phyloP scores from a whole-genome alignment of 1,284 basidiomycete genomes.

The Rhodotorula glutinis region DNA sequence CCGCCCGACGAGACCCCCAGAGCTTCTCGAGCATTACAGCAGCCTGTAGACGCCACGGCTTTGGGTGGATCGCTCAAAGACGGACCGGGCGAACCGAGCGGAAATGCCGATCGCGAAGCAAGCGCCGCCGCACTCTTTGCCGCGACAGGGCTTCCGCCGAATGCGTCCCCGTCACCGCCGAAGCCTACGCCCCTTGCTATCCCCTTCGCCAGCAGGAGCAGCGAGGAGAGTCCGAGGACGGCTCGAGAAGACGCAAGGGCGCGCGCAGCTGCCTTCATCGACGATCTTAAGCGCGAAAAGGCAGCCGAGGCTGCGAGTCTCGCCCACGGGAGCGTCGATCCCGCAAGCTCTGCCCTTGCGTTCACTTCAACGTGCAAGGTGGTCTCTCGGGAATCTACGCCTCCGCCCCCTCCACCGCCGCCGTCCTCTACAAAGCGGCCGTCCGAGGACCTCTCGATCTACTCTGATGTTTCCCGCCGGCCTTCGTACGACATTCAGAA shows the following conservation, averaged over 20 bases:
- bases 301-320: not conserved
- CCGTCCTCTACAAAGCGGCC: not conserved
- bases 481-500: not conserved
- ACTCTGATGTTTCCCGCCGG: not conserved
- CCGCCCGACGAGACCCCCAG: not conserved
- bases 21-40: not conserved
- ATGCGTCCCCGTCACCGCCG: not conserved
- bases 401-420: not conserved
- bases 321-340: too few species aligned
- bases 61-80: not conserved
- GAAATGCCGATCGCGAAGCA: not conserved
- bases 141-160: not conserved
- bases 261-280: slow-evolving; percentile 33
- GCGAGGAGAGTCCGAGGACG: not conserved
- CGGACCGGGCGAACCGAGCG: not conserved
- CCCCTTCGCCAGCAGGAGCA: not conserved
- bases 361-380: not conserved
- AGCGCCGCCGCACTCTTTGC: too few species aligned
- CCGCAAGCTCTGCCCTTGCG: too few species aligned
- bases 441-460: not conserved
- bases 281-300: slow-evolving; percentile 25
- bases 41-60: not conserved
- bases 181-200: not conserved
- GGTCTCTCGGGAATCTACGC: not conserved
- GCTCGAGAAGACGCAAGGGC: slow-evolving; percentile 25